Evolutionary conservation across 2,329 filamentous ascomycete genomes (phyloP).

Genomic region (Alternaria metachromatica): DNA sequence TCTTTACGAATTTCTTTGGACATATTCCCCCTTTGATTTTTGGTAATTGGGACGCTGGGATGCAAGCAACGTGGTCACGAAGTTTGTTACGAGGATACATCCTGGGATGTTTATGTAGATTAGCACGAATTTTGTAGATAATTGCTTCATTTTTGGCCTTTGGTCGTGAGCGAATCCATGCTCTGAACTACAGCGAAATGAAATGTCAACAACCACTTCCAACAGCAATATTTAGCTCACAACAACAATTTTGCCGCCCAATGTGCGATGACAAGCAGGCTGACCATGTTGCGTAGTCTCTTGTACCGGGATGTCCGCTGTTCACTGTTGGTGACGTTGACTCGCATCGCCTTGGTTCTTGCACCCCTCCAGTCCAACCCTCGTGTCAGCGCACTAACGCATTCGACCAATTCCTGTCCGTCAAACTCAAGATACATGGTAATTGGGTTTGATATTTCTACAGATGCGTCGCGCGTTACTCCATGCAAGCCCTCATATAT

Average conservation of each 20-base stretch:
- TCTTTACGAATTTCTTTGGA: slow-evolving; percentile 28
- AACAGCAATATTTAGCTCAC: neutral
- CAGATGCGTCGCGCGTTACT: slow-evolving; percentile 7
- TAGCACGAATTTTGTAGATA: slow-evolving; percentile 5
- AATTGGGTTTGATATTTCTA: slow-evolving; percentile 8
- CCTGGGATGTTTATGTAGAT: neutral
- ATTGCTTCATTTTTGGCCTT: neutral
- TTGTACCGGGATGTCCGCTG: slow-evolving; percentile 2
- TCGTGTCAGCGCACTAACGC: neutral
- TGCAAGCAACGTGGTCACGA: slow-evolving; percentile 2
- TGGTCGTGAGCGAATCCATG: neutral
- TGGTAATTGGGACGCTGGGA: neutral
- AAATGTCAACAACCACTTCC: neutral
- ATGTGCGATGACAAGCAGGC: neutral
- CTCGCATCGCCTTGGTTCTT: neutral
- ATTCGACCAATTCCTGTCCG: neutral
- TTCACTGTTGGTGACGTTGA: slow-evolving; percentile 1
- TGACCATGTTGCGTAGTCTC: neutral
- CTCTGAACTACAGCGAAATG: neutral
- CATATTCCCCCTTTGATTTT: slow-evolving; percentile 14
- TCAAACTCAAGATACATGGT: neutral
- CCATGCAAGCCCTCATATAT: neutral
- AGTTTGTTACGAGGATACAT: slow-evolving; percentile 8
- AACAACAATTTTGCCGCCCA: neutral
- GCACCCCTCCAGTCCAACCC: neutral